Percentiles rank a stretch among this genome's conserved stretches.
Evolutionary conservation across 2,329 filamentous ascomycete genomes (phyloP).

Genomic region (Fusarium sulawesiense): DNA sequence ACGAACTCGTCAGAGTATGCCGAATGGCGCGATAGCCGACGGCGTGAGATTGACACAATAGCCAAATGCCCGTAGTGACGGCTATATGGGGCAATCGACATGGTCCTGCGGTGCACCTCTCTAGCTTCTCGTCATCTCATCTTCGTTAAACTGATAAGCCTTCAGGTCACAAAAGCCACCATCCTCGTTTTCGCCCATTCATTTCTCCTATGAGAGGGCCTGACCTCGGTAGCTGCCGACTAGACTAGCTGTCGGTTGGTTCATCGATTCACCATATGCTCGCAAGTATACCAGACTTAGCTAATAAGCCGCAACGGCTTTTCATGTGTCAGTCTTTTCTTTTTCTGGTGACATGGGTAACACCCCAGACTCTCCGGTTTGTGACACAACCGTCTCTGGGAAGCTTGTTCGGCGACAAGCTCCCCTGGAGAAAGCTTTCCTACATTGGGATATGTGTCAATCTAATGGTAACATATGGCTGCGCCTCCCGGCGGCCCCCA

Average conservation of each 20-base stretch:
- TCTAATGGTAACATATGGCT: constrained; percentile 41
- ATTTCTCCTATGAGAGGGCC: constrained; percentile 7
- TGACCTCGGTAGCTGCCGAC: constrained; percentile 42
- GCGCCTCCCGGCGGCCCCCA: constrained; percentile 39
- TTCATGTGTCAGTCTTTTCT: constrained; percentile 37
- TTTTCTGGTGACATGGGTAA: constrained; percentile 30
- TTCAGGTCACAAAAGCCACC: constrained; percentile 10
- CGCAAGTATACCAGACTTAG: constrained; percentile 28
- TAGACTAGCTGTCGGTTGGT: constrained; percentile 34
- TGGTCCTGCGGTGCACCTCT: constrained; percentile 13
- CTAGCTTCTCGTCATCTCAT: constrained; percentile 5
- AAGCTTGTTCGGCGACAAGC: constrained; percentile 33
- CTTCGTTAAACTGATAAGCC: constrained; percentile 22
- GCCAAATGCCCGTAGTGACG: constrained; percentile 7
- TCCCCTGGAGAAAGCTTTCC: constrained; percentile 41
- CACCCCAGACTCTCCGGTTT: constrained; percentile 33
- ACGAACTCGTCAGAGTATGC: background rate
- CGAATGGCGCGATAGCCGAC: constrained; percentile 17
- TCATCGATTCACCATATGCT: constrained; percentile 31
- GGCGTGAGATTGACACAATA: constrained; percentile 9
- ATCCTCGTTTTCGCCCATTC: constrained; percentile 6
- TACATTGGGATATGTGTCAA: constrained; percentile 38
- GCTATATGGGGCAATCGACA: constrained; percentile 8
- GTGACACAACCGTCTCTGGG: constrained; percentile 38
- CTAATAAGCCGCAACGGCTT: constrained; percentile 28